phyloP scores from a whole-genome alignment of 306 rosid species.

The Echinosophora koreensis region DNA sequence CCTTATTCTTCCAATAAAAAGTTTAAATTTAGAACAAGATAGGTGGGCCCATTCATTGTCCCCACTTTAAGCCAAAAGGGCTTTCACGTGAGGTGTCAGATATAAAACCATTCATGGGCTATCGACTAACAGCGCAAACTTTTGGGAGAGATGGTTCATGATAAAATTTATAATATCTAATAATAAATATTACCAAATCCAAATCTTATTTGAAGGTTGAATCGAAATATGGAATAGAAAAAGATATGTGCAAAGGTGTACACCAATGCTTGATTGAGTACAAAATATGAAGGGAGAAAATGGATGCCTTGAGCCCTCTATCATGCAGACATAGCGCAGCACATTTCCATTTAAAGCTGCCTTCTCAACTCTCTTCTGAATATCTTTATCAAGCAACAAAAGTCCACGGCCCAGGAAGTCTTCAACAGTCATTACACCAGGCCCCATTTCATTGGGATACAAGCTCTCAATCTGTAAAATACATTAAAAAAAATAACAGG shows the following conservation, averaged over 20 bases:
- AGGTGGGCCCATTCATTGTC: too few relatives aligned
- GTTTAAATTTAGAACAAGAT: background rate
- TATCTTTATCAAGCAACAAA: slow-evolving; percentile 62
- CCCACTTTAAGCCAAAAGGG: too few relatives aligned
- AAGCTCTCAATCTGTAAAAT: slow-evolving; percentile 82
- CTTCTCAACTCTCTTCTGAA: slow-evolving; percentile 81
- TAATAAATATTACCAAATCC: background rate
- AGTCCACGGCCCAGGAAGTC: slow-evolving; percentile 75
- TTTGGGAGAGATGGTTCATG: background rate
- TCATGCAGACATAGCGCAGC: slow-evolving; percentile 83
- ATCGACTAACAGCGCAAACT: background rate
- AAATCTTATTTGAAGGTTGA: slow-evolving; percentile 3
- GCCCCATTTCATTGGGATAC: slow-evolving; percentile 91
- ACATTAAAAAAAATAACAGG: background rate
- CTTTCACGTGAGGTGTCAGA: background rate
- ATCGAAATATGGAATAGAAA: slow-evolving; percentile 4
- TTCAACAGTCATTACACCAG: slow-evolving; percentile 70
- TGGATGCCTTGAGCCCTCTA: slow-evolving; percentile 70
- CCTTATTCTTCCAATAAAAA: background rate
- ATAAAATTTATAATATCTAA: background rate
- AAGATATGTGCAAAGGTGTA: background rate
- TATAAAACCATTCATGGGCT: background rate
- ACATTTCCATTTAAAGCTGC: slow-evolving; percentile 85
- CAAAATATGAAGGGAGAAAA: slow-evolving; percentile 34
- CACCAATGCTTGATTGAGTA: slow-evolving; percentile 37